Conservation (phyloP, 2,329 filamentous ascomycete species). For the Aquanectria penicillioides region DNA sequence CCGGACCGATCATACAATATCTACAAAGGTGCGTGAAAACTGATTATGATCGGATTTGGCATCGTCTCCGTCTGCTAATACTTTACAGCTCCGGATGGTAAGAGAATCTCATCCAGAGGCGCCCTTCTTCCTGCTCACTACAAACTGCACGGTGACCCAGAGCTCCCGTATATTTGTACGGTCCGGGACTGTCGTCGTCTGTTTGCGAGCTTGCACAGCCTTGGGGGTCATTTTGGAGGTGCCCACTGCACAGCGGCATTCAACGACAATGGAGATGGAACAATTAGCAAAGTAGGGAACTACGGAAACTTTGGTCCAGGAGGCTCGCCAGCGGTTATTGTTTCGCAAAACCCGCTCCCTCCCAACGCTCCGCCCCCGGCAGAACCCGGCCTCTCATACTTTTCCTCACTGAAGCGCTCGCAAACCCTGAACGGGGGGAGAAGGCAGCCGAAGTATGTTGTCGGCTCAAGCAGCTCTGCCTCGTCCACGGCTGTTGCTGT, state of each 20-base stretch:
- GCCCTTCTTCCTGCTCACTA: slow-evolving; percentile 48
- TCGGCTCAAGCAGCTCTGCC: neutral
- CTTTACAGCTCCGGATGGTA: slow-evolving; percentile 21
- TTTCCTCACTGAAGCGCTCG: slow-evolving; percentile 14
- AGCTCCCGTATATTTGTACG: slow-evolving; percentile 48
- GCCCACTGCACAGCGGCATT: slow-evolving; percentile 41
- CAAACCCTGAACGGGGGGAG: neutral
- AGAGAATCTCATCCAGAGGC: slow-evolving; percentile 34
- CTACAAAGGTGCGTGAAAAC: slow-evolving; percentile 23
- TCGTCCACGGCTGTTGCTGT: neutral
- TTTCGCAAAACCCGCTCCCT: slow-evolving; percentile 40
- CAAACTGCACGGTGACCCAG: slow-evolving; percentile 34
- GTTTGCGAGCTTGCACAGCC: slow-evolving; percentile 34
- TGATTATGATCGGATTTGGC: neutral
- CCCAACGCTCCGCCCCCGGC: slow-evolving; percentile 32
- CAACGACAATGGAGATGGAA: slow-evolving; percentile 56
- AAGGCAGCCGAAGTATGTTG: neutral
- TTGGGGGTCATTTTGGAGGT: slow-evolving; percentile 42
- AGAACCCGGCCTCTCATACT: slow-evolving; percentile 25
- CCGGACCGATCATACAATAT: slow-evolving; percentile 24
- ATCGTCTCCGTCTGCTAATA: slow-evolving; percentile 8
- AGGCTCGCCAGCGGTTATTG: slow-evolving; percentile 41
- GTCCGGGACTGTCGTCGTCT: slow-evolving; percentile 48
- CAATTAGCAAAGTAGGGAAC: slow-evolving; percentile 43
- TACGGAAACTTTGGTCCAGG: slow-evolving; percentile 36